Percentiles rank a stretch among this genome's conserved stretches.
phyloP scores from a whole-genome alignment of 805 yeast genomes.

The Hanseniaspora jakobsenii region DNA sequence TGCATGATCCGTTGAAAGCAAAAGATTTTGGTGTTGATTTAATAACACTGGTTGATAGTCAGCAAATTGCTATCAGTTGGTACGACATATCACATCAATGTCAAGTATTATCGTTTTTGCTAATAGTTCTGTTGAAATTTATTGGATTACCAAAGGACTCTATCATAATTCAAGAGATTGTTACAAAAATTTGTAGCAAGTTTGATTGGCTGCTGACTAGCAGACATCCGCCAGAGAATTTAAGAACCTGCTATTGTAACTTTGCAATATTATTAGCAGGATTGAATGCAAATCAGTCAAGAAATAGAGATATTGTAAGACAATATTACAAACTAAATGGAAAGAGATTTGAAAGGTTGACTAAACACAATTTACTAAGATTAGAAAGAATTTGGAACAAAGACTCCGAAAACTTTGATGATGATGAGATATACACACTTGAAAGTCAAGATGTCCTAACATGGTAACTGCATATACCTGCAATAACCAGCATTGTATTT shows the following conservation, averaged over 20 bases:
- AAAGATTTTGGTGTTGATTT: constrained; percentile 28
- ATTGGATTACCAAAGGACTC: constrained; percentile 28
- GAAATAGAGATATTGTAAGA: constrained; percentile 25
- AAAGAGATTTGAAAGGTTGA: constrained; percentile 25
- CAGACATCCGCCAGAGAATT: constrained; percentile 28
- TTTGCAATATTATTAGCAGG: constrained; percentile 30
- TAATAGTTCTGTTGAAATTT: constrained; percentile 26
- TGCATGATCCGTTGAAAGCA: constrained; percentile 17
- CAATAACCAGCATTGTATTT: too few relatives aligned
- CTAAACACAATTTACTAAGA: constrained; percentile 27
- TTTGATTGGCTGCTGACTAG: constrained; percentile 27
- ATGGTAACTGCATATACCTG: constrained; percentile 7
- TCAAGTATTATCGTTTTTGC: constrained; percentile 27
- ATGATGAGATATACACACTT: constrained; percentile 23
- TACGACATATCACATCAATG: constrained; percentile 31
- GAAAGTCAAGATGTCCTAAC: constrained; percentile 29
- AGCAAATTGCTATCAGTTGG: constrained; percentile 29
- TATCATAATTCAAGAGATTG: constrained; percentile 27
- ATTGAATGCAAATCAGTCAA: constrained; percentile 28
- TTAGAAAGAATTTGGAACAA: constrained; percentile 29
- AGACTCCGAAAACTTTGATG: not conserved
- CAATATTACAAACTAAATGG: constrained; percentile 27
- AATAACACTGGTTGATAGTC: constrained; percentile 23
- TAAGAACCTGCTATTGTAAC: constrained; percentile 29
- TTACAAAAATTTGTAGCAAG: constrained; percentile 23